A percentile compares a stretch with the other conserved stretches of the same genome.
Conservation (phyloP, 176 grass and related monocot genomes). For the Aegilops sharonensis region DNA sequence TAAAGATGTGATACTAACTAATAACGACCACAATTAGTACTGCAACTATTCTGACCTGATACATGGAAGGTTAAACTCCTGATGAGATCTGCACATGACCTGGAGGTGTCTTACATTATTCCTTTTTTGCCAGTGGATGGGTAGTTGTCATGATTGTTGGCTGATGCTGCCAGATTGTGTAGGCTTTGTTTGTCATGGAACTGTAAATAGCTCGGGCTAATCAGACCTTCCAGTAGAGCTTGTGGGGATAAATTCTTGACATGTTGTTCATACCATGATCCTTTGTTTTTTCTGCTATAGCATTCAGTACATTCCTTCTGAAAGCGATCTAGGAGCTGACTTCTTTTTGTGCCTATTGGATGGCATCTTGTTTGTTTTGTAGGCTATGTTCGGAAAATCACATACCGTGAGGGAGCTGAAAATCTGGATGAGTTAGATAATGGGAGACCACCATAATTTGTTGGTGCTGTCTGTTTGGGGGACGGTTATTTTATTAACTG, state of each 20-base stretch:
- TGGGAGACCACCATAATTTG: slow-evolving; percentile 64
- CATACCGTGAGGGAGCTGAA: slow-evolving; percentile 60
- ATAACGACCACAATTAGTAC: background rate
- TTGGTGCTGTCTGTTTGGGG: background rate
- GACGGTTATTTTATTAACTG: slow-evolving; percentile 30
- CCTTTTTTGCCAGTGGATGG: background rate
- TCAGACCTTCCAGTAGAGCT: background rate
- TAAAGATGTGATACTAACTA: background rate
- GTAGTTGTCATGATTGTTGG: background rate
- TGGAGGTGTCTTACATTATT: background rate
- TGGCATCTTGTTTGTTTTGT: slow-evolving; percentile 33
- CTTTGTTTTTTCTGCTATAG: background rate
- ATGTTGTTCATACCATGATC: background rate
- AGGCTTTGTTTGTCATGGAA: slow-evolving; percentile 10
- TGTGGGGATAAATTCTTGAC: background rate
- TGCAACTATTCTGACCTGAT: background rate
- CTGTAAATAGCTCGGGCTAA: background rate
- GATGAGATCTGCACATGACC: background rate
- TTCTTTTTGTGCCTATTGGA: slow-evolving; percentile 1
- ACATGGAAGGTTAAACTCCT: background rate
- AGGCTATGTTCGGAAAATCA: slow-evolving; percentile 98
- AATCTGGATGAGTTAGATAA: slow-evolving; percentile 83
- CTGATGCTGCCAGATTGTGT: slow-evolving; percentile 1
- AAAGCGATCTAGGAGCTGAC: background rate
- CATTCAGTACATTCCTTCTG: background rate